Percentiles rank a stretch among this genome's conserved stretches.
Conservation (phyloP, 495 filamentous ascomycete species). For the Neurospora sp. region DNA sequence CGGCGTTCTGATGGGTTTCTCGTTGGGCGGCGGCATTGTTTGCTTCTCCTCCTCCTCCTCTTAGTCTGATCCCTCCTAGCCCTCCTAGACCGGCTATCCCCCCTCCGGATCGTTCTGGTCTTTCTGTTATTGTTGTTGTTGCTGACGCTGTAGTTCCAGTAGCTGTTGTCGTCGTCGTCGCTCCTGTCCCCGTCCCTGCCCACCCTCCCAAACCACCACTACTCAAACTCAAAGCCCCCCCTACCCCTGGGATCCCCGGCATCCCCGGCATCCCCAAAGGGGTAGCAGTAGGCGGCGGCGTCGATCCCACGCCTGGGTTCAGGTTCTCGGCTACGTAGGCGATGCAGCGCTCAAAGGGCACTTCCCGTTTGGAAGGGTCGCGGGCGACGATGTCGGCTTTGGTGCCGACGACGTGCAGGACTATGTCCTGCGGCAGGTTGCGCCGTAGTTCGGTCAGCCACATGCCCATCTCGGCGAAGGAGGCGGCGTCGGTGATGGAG, state of each 20-base stretch:
- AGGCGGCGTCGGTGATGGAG: slow-evolving; percentile 76
- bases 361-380: slow-evolving; percentile 64
- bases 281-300: slow-evolving; percentile 50
- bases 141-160: background rate
- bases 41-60: background rate
- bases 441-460: slow-evolving; percentile 76
- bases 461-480: slow-evolving; percentile 86
- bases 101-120: too few species aligned
- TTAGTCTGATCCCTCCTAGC: background rate
- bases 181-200: slow-evolving; percentile 4
- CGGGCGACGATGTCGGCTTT: slow-evolving; percentile 84
- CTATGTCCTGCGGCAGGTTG: slow-evolving; percentile 60
- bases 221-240: background rate
- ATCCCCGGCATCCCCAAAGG: slow-evolving; percentile 18
- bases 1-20: background rate
- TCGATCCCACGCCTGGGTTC: slow-evolving; percentile 51
- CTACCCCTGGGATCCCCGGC: slow-evolving; percentile 3
- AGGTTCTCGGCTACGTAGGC: slow-evolving; percentile 90
- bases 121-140: background rate
- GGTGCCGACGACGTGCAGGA: slow-evolving; percentile 94
- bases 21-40: background rate
- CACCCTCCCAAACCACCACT: background rate
- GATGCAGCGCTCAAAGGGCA: slow-evolving; percentile 90
- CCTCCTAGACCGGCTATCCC: too few species aligned
- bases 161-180: background rate